Evolutionary conservation across 2,329 filamentous ascomycete genomes (phyloP), one percentile per base, ranked within the genome.

Genomic region (Paecilomyces variotii): DNA sequence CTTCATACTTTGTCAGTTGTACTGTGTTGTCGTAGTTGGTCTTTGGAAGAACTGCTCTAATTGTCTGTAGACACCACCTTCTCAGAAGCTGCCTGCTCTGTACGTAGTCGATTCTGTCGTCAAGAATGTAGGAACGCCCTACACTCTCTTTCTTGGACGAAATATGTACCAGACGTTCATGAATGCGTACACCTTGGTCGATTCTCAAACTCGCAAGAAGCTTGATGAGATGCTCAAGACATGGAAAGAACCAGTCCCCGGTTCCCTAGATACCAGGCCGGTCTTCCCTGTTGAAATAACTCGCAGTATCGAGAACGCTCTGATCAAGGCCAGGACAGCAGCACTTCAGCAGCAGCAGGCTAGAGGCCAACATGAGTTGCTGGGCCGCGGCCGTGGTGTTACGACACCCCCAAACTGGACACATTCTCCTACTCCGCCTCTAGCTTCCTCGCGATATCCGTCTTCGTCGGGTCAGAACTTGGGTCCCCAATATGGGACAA

Each of bases 61-160:
- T 70, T 66, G 57, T 67, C 56, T 72, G 64, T 76, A 99, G 94
- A 90, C 89, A 57, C 85, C 91, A 53, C 91, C 94, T 45, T 83
- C 86, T 61, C 92, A 91, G 74, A 99, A 97, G 71, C 80, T 99
- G 2, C 92, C 94, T 19, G 91, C 94, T n/a, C 82, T 99, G 28
- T 99, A 97, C 76, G 90, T 99, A 64, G 87, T 99, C 70, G 94
- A 99, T 77, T 97, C 93, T 14, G 93, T 99, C 61, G 92, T 96
- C 71, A 99, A 99, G 77, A 97, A 99, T 79, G 91, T 99, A 62
- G 94, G 94, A 61, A 97, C 93, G 0, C 94, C 94, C 6, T 99
- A 99, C 75, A 97, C 93, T 0, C 82, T 97, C 11, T 97, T 96
- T 74, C 89, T 99, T 64, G 91, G 92, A 56, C 87, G 90, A 49